Percentiles rank a stretch among this genome's conserved stretches.
These are phyloP conservation scores for Beta macrorhiza DNA, from an alignment of 179 eudicot genomes.

Conservation along the genomic window DNA sequence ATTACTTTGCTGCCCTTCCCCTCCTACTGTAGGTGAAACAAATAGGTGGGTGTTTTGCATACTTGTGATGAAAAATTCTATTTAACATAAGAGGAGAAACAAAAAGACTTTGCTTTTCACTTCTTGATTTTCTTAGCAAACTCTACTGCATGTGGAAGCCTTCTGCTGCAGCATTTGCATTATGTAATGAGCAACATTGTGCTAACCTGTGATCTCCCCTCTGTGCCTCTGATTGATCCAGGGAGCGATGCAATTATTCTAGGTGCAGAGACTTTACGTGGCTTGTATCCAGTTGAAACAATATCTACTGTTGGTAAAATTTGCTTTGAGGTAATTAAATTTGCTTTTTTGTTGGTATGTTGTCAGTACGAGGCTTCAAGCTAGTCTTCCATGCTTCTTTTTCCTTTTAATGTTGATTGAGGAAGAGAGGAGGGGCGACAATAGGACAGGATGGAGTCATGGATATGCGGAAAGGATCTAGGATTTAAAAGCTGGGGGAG, in stretches of 20 bases:
- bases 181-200: neutral
- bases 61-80: neutral
- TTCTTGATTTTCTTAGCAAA: neutral
- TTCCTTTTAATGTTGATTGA: too few species aligned
- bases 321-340: conserved; percentile 39
- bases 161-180: neutral
- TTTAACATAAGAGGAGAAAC: neutral
- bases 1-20: too few species aligned
- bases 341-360: neutral
- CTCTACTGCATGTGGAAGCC: neutral
- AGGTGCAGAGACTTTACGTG: conserved; percentile 92
- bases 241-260: conserved; percentile 91
- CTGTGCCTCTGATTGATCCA: conserved; percentile 27
- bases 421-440: neutral
- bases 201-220: conserved; percentile 10
- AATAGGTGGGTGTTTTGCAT: too few species aligned
- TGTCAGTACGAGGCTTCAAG: neutral
- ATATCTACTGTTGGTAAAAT: conserved; percentile 64
- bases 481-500: too few species aligned
- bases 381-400: neutral
- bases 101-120: neutral
- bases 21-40: too few species aligned
- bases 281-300: conserved; percentile 80
- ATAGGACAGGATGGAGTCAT: neutral
- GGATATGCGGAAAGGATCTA: neutral